A percentile compares a stretch with the other conserved stretches of the same genome.
phyloP scores from a whole-genome alignment of 495 filamentous ascomycete genomes.

The Hypoxylon perforatum region DNA sequence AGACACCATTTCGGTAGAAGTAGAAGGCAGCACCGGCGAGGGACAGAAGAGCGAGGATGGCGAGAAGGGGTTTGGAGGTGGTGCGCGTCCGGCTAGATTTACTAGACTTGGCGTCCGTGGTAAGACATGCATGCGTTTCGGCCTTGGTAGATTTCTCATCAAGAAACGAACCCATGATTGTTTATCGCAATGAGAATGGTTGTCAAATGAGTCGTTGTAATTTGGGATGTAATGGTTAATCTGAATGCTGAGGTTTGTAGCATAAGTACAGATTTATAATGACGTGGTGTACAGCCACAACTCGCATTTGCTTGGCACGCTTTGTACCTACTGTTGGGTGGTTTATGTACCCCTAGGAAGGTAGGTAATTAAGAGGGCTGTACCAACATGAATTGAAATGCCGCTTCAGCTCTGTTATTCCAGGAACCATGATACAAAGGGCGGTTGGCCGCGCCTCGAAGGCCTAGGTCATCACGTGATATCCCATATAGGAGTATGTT shows the following conservation, averaged over 20 bases:
- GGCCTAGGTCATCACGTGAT: too few relatives aligned
- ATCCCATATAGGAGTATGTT: too few relatives aligned
- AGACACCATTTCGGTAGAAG: conserved; percentile 17
- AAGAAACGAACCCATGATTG: conserved; percentile 22
- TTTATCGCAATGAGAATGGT: conserved; percentile 22
- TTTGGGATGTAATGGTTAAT: conserved; percentile 23
- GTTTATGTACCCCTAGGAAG: neutral
- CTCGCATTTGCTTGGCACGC: conserved; percentile 1
- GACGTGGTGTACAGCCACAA: conserved; percentile 6
- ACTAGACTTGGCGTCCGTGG: conserved; percentile 16
- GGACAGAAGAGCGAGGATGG: conserved; percentile 22
- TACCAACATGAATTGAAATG: too few relatives aligned
- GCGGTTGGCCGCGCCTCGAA: too few relatives aligned
- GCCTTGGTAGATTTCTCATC: conserved; percentile 25
- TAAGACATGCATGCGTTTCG: conserved; percentile 24
- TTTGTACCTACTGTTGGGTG: conserved; percentile 1
- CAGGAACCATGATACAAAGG: too few relatives aligned
- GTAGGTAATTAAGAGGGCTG: neutral
- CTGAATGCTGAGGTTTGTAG: conserved; percentile 16
- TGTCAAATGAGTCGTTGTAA: conserved; percentile 26
- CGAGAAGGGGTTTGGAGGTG: conserved; percentile 22
- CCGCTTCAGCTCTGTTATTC: too few relatives aligned
- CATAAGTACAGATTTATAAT: conserved; percentile 5
- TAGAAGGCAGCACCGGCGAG: conserved; percentile 16
- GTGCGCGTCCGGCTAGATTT: conserved; percentile 26